Evolutionary conservation across 331 rosid genomes (phyloP), one percentile per base, ranked within the genome.

Genomic region (Quercus tomentella): DNA sequence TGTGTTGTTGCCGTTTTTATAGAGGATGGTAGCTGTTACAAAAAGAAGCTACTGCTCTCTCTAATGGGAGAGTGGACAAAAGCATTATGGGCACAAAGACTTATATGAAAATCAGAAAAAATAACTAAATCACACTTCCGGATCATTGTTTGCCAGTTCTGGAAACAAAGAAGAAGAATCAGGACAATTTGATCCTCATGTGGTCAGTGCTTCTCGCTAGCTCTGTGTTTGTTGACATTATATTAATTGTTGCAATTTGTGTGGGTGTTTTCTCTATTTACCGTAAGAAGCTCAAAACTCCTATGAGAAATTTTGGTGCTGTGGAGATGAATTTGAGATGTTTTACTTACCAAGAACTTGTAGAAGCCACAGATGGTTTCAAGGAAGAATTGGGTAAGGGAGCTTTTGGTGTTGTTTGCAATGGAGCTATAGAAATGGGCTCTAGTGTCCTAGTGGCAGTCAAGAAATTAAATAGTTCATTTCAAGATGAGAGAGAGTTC

Each of bases 361-460:
- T 77, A 26, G 84, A 86, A 74, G 93, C 88, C 6, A 91, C 96
- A 14, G 31, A 79, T 22, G 90, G 88, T 10, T 91, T 89, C 75
- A 70, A 41, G 10, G 84, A 87, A 51, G 84, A 87, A 67, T 43
- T 85, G 20, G 96, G 96, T 75, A 68, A 75, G 67, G 91, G 89
- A 68, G 79, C 84, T 77, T 89, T 85, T 52, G 93, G 87, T 15
- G 7, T 78, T 31, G 89, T 87, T 61, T 82, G 84, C 76, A 83
- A 82, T 78, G 87, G 88, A 55, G 57, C 21, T 8, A 0, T 87
- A 7, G 58, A 49, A 74, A 77, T 54, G 18, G 56, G 17, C 3
- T 25, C 68, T 21, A 25, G 7, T 5, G 37, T 33, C 6, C 37
- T 0, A 5, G 37, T 33, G 37, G 86, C 87, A 0, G 90, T 89